Evolutionary conservation across 768 basidiomycete species (phyloP), one percentile per base, ranked within the genome.

Genomic region (Xerocomellus intermedius): DNA sequence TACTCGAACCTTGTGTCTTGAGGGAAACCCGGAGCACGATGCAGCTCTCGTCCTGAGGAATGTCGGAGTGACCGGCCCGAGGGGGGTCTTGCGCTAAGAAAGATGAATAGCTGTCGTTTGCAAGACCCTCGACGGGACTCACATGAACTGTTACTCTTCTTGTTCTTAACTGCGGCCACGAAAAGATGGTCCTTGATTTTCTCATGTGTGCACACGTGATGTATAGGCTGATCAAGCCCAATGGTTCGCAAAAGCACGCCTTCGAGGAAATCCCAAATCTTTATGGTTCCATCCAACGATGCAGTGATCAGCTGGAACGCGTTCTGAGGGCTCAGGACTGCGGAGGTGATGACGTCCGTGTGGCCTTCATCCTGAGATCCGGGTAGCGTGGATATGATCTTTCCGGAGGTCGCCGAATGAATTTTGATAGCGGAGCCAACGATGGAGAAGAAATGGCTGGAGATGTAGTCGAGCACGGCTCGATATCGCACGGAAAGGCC

Each of bases 261-360:
- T 55, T 97, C 94, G 36, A 95, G 74, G 70, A 89, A 95, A 73
- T 98, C 94, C 97, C 97, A 99, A 24, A 97, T 74, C 68, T 90
- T 83, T 58, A 98, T 72, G 35, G 79, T 80, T n/a, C 94, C 96
- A 61, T 94, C 89, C 55, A 85, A 64, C 8, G 91, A 91, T 45
- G 84, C 86, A 12, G 93, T 93, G 59, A 98, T 83, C 59, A 99
- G 73, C 69, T 98, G 97, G 59, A 93, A 90, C 24, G 84, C 78
- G 72, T 97, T 98, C 58, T 85, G 80, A 14, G 97, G 94, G 67
- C 84, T 89, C 52, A 98, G 73, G 38, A 86, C 74, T 38, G 87
- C 82, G 38, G 85, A 82, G 12, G 94, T 92, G 60, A 98, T 82
- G 22, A 76, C 65, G 62, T 81, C 79, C 5, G 78, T 72, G 56